Percentiles rank a stretch among this genome's conserved stretches.
Conservation (phyloP, 2,329 filamentous ascomycete species). For the Hymenoscyphus linearis region DNA sequence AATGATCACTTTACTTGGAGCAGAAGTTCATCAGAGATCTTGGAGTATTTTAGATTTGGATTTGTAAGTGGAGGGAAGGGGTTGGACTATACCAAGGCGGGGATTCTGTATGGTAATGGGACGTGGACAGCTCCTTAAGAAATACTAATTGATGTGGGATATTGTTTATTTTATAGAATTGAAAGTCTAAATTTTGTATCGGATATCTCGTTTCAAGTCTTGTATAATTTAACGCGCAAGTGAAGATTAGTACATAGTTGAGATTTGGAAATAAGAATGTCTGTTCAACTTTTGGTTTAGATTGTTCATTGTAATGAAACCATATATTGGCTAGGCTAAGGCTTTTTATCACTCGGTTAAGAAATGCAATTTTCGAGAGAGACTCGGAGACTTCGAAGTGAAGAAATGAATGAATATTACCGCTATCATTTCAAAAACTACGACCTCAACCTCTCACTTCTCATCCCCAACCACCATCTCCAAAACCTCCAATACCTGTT, state of each 20-base stretch:
- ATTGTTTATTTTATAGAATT: not conserved
- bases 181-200: no score
- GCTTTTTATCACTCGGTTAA: no score
- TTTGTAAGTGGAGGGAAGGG: constrained; percentile 61
- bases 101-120: constrained; percentile 59
- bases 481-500: constrained; percentile 48
- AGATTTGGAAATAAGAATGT: no score
- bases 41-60: constrained; percentile 74
- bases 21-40: constrained; percentile 40
- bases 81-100: constrained; percentile 72
- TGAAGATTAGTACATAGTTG: no score
- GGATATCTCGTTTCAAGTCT: no score
- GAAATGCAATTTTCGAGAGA: no score
- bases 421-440: not conserved
- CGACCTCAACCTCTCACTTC: not conserved
- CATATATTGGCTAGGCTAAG: no score
- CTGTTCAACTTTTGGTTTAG: no score
- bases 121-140: constrained; percentile 47
- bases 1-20: constrained; percentile 54
- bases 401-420: no score
- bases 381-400: no score
- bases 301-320: no score
- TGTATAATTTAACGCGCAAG: no score
- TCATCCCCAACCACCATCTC: constrained; percentile 24
- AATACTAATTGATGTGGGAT: not conserved